A percentile compares a stretch with the other conserved stretches of the same genome.
Evolutionary conservation across 208 protist species (phyloP).

Genomic region (Trypanosoma avium): DNA sequence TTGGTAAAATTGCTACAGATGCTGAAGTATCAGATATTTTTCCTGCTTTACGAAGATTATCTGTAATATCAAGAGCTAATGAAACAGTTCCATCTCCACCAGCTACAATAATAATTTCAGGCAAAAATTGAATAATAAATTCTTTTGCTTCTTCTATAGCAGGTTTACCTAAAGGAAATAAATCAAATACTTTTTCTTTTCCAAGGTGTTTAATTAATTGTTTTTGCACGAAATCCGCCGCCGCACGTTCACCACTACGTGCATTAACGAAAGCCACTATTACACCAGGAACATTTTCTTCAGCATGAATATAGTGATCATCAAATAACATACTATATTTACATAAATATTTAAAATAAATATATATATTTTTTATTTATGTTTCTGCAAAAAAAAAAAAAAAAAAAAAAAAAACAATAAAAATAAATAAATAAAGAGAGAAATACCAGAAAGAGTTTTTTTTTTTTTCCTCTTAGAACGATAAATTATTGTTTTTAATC

Average conservation of each 20-base stretch:
- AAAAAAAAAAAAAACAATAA: neutral
- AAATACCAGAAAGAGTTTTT: too few species aligned
- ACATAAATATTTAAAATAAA: neutral
- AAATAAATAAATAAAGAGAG: conserved; percentile 7
- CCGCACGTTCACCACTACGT: conserved; percentile 48
- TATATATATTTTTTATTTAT: neutral
- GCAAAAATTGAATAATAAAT: conserved; percentile 33
- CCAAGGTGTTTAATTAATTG: conserved; percentile 40
- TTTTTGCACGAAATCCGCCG: conserved; percentile 44
- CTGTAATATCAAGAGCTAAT: conserved; percentile 47
- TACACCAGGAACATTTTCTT: neutral
- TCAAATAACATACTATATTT: neutral
- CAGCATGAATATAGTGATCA: neutral
- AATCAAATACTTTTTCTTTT: conserved; percentile 42
- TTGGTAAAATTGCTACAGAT: conserved; percentile 47
- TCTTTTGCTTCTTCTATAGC: conserved; percentile 46
- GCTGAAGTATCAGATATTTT: conserved; percentile 24
- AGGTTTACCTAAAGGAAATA: conserved; percentile 41
- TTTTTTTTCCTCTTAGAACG: too few species aligned
- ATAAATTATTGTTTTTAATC: too few species aligned
- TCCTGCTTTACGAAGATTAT: conserved; percentile 34
- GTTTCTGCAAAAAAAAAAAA: neutral
- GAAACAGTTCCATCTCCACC: conserved; percentile 69
- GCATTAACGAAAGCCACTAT: conserved; percentile 42
- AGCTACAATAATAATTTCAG: conserved; percentile 50